Base-by-base conservation (phyloP, 208 protist species). In the Angomonas deanei region DNA sequence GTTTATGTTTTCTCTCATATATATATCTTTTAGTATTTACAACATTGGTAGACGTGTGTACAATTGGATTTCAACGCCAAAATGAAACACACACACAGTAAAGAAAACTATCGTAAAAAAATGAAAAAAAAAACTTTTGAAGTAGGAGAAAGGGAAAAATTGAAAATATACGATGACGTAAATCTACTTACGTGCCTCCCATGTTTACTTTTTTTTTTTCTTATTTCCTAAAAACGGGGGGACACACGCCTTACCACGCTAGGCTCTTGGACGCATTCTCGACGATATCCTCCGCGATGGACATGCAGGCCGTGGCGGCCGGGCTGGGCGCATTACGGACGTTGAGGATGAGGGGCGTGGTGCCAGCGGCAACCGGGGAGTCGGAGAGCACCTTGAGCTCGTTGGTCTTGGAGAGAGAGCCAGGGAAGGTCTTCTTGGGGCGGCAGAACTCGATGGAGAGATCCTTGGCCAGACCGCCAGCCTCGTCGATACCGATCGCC, bases 241-340 rank as follows among this genome's bases (percentile, higher is more conserved):
- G 34, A 42, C 13, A 15, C 42, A 3, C 21, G n/a, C 3, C 8
- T 34, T 79, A 73, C 84, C 86, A 90, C 19, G 76, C 3, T 63
- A 97, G 96, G 54, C 71, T 60, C 3, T 77, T 47, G 36, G 77
- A 61, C 6, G 82, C 81, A 11, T 50, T 58, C 33, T 77, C 47
- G 4, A 93, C 84, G 54, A 97, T 92, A 49, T 91, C 80, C 50
- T 95, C 78, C 0, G 91, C 91, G 50, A 96, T 94, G 10, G 93
- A 81, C 64, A 97, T 76, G 30, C 71, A 90, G 5, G 89, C 73
- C 8, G 93, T 96, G 2, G 91, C 89, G 0, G 89, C 80, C 1
- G 91, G 93, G 38, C 84, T 93, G 0, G 91, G 91, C 23, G 89
- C 87, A 58, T 96, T 97, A 39, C 91, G 78, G n/a, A 97, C 81